These are phyloP conservation scores for Fistulinella cinereoalba DNA, from an alignment of 1,284 basidiomycete genomes.

Conservation along the genomic window DNA sequence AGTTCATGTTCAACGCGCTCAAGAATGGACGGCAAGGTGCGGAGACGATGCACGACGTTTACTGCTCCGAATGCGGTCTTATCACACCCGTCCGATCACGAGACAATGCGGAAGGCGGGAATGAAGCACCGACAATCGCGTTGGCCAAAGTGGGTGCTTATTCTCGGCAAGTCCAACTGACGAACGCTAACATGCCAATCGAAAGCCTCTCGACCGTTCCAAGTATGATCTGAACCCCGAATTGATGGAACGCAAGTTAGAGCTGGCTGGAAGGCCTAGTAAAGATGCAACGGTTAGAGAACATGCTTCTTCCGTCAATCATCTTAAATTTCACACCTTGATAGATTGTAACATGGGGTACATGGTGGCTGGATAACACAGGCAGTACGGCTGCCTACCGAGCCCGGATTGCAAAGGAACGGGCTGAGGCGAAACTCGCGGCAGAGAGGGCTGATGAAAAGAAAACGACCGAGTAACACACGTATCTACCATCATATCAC, in stretches of 20 bases:
- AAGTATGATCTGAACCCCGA: slow-evolving; percentile 16
- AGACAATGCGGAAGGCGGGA: slow-evolving; percentile 14
- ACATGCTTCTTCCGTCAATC: neutral
- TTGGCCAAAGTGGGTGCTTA: slow-evolving; percentile 8
- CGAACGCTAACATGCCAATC: neutral
- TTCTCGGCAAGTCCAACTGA: too few species aligned
- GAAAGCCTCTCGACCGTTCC: slow-evolving; percentile 15
- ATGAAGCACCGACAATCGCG: slow-evolving; percentile 14
- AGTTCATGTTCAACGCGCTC: slow-evolving; percentile 21
- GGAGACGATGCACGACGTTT: slow-evolving; percentile 22
- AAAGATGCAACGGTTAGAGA: slow-evolving; percentile 2
- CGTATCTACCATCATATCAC: too few species aligned
- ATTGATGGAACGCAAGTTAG: slow-evolving; percentile 3
- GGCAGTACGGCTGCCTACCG: slow-evolving; percentile 19
- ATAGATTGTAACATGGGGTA: slow-evolving; percentile 8
- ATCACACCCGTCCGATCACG: slow-evolving; percentile 14
- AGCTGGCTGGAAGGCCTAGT: neutral
- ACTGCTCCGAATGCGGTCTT: slow-evolving; percentile 21
- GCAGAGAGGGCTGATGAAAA: neutral
- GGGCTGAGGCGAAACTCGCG: slow-evolving; percentile 4
- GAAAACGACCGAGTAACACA: too few species aligned
- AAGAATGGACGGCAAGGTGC: slow-evolving; percentile 16
- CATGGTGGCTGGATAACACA: slow-evolving; percentile 15
- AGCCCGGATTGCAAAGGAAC: slow-evolving; percentile 10
- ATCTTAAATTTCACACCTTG: neutral